Conservation (phyloP, 2,329 filamentous ascomycete species). For the Penicillium sp. region DNA sequence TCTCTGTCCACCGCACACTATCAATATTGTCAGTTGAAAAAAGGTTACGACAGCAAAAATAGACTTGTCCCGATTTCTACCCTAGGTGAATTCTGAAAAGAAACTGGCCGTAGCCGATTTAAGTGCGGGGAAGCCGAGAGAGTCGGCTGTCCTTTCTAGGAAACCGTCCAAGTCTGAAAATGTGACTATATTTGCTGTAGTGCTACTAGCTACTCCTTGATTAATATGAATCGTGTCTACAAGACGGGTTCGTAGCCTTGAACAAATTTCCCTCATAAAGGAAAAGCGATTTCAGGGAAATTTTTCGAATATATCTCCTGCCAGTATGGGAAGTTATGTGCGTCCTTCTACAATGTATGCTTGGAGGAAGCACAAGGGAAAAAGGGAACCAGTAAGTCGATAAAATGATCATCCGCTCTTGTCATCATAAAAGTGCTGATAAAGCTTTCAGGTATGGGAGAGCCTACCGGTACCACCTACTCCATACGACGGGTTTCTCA, state of each 20-base stretch:
- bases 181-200: neutral
- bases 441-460: neutral
- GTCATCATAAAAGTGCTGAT: neutral
- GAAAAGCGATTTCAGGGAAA: too few species aligned
- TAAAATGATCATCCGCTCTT: neutral
- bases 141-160: constrained; percentile 3
- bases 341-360: neutral
- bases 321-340: neutral
- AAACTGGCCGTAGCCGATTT: neutral
- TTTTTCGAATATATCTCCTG: neutral
- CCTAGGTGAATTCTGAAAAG: neutral
- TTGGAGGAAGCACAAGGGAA: constrained; percentile 2
- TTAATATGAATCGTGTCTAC: too few species aligned
- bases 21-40: too few species aligned
- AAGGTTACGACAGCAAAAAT: too few species aligned
- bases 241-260: too few species aligned
- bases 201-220: neutral
- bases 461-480: neutral
- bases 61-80: too few species aligned
- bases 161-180: neutral
- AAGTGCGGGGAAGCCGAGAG: neutral
- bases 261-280: too few species aligned
- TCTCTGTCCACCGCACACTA: too few species aligned
- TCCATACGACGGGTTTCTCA: neutral
- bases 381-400: neutral